Base-by-base conservation (phyloP, 495 filamentous ascomycete genomes). In the Xylaria acuta region DNA sequence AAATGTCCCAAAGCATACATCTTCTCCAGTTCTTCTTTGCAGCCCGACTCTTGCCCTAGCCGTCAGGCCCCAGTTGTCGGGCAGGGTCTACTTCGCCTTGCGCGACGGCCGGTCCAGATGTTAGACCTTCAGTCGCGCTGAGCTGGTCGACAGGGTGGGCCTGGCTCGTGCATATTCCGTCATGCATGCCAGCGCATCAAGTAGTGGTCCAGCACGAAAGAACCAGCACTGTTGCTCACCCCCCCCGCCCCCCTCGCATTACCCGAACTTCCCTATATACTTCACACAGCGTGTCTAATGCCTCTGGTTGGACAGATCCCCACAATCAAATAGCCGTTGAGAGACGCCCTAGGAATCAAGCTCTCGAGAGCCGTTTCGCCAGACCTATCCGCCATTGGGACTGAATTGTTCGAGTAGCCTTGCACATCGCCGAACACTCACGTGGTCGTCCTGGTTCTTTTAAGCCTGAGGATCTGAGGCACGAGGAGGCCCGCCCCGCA, bases 141-240 rank as follows among this genome's bases (percentile, higher is more conserved):
- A 79, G 77, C 77, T 79, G 77, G 77, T 79, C 76, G 74, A 75
- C 77, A 78, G 74, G 83, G 83, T 86, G 83, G 83, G 80, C 81
- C 84, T 82, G 77, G 81, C 80, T 83, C 80, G 77, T 86, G 84
- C 85, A 86, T 86, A 84, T 86, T 81, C 84, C 83, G 84, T 85
- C 83, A 86, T 86, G 85, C 85, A 86, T 86, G 85, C 85, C 85
- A 86, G 82, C 85, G 83, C 85, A 86, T 86, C 85, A 86, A 83
- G 77, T 80, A 79, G 78, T 81, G 81, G 81, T 75, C 82, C 79
- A 82, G 83, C 83, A 80, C 82, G 79, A 83, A 81, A 81, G 76
- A 63, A 76, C 72, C 71, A 75, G 73, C 70, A 72, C 75, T 72
- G 78, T 76, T 78, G 77, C 80, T 81, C 80, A 81, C 82, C 78